A percentile compares a stretch with the other conserved stretches of the same genome.
phyloP scores from a whole-genome alignment of 768 basidiomycete species.

The Ramaria sp. region DNA sequence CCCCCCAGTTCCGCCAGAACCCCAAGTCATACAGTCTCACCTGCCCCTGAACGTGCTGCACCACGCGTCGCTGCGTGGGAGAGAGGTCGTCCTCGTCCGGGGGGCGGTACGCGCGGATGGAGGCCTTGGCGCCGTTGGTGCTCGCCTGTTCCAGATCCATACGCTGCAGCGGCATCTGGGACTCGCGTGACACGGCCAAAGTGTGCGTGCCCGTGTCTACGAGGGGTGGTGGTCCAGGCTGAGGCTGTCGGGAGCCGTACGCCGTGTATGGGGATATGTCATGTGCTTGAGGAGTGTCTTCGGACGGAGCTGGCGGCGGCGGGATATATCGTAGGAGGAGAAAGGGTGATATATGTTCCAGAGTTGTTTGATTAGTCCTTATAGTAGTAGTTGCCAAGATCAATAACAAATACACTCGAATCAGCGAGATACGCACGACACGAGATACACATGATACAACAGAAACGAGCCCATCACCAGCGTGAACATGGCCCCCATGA shows the following conservation, averaged over 20 bases:
- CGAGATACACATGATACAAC: conserved; percentile 65
- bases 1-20: conserved; percentile 57
- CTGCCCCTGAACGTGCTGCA: conserved; percentile 48
- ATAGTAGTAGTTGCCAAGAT: not conserved
- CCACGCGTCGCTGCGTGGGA: conserved; percentile 48
- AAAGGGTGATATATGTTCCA: conserved; percentile 69
- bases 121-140: not conserved
- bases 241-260: too few relatives aligned
- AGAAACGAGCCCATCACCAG: conserved; percentile 69
- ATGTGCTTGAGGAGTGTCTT: not conserved
- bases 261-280: too few relatives aligned
- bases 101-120: conserved; percentile 27
- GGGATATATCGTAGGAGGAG: conserved; percentile 62
- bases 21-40: conserved; percentile 66
- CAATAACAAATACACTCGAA: not conserved
- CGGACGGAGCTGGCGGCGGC: conserved; percentile 33
- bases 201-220: not conserved
- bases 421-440: conserved; percentile 38
- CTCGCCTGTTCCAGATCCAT: too few relatives aligned
- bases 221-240: not conserved
- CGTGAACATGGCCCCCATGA: conserved; percentile 45
- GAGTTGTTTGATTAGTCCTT: conserved; percentile 80
- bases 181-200: too few relatives aligned
- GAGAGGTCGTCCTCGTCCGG: conserved; percentile 66
- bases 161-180: too few relatives aligned